Evolutionary conservation across 2,329 filamentous ascomycete species (phyloP), one percentile per base, ranked within the genome.

Genomic region (Massarina eburnea): DNA sequence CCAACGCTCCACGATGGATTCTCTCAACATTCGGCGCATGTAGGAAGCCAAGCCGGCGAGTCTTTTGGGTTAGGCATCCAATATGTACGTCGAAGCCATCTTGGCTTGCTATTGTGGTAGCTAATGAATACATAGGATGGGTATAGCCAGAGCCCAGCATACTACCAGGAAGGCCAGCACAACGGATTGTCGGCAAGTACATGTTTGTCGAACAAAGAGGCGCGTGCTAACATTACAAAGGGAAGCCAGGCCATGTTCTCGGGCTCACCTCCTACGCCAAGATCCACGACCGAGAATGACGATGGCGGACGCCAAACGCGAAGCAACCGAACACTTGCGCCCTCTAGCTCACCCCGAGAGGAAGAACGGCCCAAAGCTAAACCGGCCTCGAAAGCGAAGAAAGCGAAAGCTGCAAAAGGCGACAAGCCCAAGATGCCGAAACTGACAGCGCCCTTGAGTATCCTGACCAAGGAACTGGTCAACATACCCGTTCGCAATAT

Each of bases 401-500:
- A 75, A 58, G 58, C 72, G 43, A 75, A 72, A 59, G 70, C 66
- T 26, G 64, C 61, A 51, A 78, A 74, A 54, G 60, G 65, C 34
- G 71, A 73, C 37, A 76, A 71, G 62, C 66, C 71, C 44, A 71
- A 71, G 62, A 73, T 76, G 17, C 79, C 80, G 2, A 79, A 78
- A 51, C 73, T 92, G 27, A 79, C 79, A 3, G 80, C 79, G 43
- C 86, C 89, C 0, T 74, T 95, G 45, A 91, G 87, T 60, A 78
- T 84, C 51, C 68, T 92, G 54, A 88, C 87, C 4, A 81, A 78
- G 54, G 78, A 85, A 42, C 77, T 81, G 51, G 76, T 76, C 15
- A 66, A 79, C 43, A 77, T 90, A 30, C 79, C 82, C 0, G 76
- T 95, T 39, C 81, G 81, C 40, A 86, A 97, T 68, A 96, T 96